These are phyloP conservation scores for Sugiyamaella mastotermitis DNA, from an alignment of 805 yeast species.

Conservation along the genomic window DNA sequence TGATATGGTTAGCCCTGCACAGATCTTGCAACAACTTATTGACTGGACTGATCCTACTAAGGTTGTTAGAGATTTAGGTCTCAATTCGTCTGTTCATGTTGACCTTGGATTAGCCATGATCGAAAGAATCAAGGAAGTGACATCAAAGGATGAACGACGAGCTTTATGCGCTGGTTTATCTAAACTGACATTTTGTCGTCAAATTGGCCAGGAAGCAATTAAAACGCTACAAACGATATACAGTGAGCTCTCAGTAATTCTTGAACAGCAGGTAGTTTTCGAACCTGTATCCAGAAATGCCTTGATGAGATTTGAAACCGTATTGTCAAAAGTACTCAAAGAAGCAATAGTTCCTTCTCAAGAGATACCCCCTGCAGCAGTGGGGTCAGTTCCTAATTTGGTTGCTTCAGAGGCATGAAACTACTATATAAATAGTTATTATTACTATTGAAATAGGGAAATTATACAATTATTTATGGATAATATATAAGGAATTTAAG, in stretches of 20 bases:
- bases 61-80: slow-evolving; percentile 30
- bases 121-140: slow-evolving; percentile 41
- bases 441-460: too few species aligned
- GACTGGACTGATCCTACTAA: slow-evolving; percentile 76
- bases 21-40: slow-evolving; percentile 62
- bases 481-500: too few species aligned
- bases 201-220: slow-evolving; percentile 24
- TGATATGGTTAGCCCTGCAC: slow-evolving; percentile 37
- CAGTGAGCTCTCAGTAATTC: slow-evolving; percentile 26
- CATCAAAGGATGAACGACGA: slow-evolving; percentile 48
- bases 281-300: slow-evolving; percentile 34
- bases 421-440: too few species aligned
- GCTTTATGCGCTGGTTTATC: slow-evolving; percentile 46
- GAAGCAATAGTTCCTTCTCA: background rate
- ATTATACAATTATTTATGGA: too few species aligned
- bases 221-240: slow-evolving; percentile 25
- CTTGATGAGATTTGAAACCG: slow-evolving; percentile 27
- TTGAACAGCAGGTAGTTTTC: slow-evolving; percentile 26
- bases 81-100: slow-evolving; percentile 38
- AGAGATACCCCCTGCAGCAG: too few species aligned
- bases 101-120: slow-evolving; percentile 51
- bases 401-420: too few species aligned
- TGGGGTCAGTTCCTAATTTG: too few species aligned
- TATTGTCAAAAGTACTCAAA: slow-evolving; percentile 17
- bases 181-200: slow-evolving; percentile 40